phyloP scores from a whole-genome alignment of 2,329 filamentous ascomycete species.

The Fusarium sp. region DNA sequence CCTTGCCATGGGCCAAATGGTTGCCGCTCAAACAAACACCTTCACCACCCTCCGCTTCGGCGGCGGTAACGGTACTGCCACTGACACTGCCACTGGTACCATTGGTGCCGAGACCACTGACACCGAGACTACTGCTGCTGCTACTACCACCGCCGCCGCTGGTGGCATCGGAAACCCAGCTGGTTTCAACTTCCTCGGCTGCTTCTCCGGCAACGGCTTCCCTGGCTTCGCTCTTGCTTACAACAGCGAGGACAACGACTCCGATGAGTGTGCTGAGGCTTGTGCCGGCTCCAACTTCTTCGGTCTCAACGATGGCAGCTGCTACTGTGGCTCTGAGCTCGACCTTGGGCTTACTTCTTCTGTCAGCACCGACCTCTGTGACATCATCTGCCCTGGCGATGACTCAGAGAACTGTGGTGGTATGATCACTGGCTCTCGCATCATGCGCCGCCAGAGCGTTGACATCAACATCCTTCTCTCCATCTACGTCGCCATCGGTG shows the following conservation, averaged over 20 bases:
- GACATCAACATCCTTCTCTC: constrained; percentile 39
- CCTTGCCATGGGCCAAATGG: constrained; percentile 48
- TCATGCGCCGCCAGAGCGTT: constrained; percentile 34
- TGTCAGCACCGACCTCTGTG: constrained; percentile 38
- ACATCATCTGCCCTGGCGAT: constrained; percentile 47
- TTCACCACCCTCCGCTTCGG: constrained; percentile 15
- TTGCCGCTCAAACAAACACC: constrained; percentile 33
- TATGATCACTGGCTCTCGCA: constrained; percentile 9
- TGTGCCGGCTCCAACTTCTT: constrained; percentile 43
- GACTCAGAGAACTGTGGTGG: constrained; percentile 44
- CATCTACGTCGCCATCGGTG: constrained; percentile 28
- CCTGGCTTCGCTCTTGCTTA: constrained; percentile 34
- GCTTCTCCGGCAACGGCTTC: constrained; percentile 42
- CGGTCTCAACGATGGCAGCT: constrained; percentile 41
- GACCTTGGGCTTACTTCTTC: constrained; percentile 5
- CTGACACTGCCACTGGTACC: not conserved
- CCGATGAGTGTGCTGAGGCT: constrained; percentile 39
- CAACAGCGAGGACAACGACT: constrained; percentile 17
- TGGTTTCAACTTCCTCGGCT: constrained; percentile 45
- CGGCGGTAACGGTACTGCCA: constrained; percentile 1
- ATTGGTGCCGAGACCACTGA: constrained; percentile 1
- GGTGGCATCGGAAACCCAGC: constrained; percentile 14
- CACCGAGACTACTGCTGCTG: not conserved
- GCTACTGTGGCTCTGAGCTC: constrained; percentile 47
- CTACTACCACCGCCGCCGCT: constrained; percentile 14